Base-by-base conservation (phyloP, 1,284 basidiomycete species). In the Neotropicomus parvogracilis region DNA sequence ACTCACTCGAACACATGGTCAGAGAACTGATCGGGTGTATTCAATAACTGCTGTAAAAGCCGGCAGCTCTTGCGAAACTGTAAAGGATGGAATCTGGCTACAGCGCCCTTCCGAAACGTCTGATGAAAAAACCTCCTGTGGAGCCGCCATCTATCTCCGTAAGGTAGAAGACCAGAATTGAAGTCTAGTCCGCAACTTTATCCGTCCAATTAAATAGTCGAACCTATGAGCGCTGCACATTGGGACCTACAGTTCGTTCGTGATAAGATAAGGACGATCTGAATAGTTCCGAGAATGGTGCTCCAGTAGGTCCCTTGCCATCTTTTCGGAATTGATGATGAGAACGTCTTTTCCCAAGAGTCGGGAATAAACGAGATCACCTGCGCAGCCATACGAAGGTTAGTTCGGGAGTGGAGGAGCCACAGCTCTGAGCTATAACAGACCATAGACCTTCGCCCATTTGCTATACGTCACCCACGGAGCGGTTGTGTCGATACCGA, bases 401-500 rank as follows among this genome's bases (percentile, higher is more conserved):
- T n/a, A n/a, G n/a, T n/a, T n/a, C n/a, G 24, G 24, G 5, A 8
- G 8, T 24, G 8, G 24, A 5, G 24, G 24, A 24, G 24, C 8
- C 24, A 24, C 24, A 24, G 24, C 8, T n/a, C 8, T 24, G 24
- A 8, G 24, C 4, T 24, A 8, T 16, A 34, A 24, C 36, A 4
- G 6, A 50, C 49, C 48, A 5, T 50, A 51, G 28, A 2, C 16
- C 21, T 42, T 44, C 17, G 32, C 35, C 48, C 48, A 51, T 20
- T 50, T 14, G 1, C 9, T 20, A 16, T 51, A 55, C 2, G 40
- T 50, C 14, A 29, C 14, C 48, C 49, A 51, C 12, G 49, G 49
- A 7, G 48, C 40, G 6, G 5, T 10, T 11, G 26, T 8, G 11
- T 51, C 21, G 17, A 44, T 44, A 6, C 48, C 48, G 2, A 44